Percentiles rank a stretch among this genome's conserved stretches.
Conservation (phyloP, 768 basidiomycete genomes). For the Hygrocybe punicea region DNA sequence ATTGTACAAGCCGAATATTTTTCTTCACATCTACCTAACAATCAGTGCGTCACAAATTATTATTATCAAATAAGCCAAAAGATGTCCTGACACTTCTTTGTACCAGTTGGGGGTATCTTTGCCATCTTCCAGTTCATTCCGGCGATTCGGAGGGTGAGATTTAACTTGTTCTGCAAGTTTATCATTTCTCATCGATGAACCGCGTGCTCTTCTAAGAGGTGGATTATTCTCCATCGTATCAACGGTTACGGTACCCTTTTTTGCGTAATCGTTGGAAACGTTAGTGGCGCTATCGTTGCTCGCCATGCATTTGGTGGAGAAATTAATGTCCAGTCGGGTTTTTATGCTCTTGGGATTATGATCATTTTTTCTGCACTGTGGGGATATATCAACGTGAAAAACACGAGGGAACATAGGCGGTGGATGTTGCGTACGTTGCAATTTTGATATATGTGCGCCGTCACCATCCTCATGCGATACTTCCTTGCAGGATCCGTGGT, state of each 20-base stretch:
- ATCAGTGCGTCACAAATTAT: conserved; percentile 16
- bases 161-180: background rate
- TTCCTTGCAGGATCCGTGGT: conserved; percentile 17
- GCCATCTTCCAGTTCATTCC: conserved; percentile 26
- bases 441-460: background rate
- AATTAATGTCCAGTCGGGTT: conserved; percentile 24
- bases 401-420: conserved; percentile 25
- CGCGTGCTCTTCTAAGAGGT: conserved; percentile 10
- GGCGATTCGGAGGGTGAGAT: conserved; percentile 22
- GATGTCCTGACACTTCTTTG: background rate
- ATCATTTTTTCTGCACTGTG: conserved; percentile 15
- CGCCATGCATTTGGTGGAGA: conserved; percentile 24
- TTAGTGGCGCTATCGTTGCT: conserved; percentile 19
- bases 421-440: conserved; percentile 28
- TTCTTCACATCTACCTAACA: conserved; percentile 26
- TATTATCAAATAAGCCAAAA: background rate
- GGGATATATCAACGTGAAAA: conserved; percentile 20
- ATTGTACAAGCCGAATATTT: conserved; percentile 19
- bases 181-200: background rate
- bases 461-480: background rate
- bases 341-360: conserved; percentile 21
- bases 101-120: conserved; percentile 22
- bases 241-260: conserved; percentile 23
- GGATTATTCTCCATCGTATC: conserved; percentile 21
- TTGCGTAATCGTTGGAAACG: conserved; percentile 19